Percentiles rank a stretch among this genome's conserved stretches.
phyloP scores from a whole-genome alignment of 2,329 filamentous ascomycete genomes.

The Calonectria crousiana region DNA sequence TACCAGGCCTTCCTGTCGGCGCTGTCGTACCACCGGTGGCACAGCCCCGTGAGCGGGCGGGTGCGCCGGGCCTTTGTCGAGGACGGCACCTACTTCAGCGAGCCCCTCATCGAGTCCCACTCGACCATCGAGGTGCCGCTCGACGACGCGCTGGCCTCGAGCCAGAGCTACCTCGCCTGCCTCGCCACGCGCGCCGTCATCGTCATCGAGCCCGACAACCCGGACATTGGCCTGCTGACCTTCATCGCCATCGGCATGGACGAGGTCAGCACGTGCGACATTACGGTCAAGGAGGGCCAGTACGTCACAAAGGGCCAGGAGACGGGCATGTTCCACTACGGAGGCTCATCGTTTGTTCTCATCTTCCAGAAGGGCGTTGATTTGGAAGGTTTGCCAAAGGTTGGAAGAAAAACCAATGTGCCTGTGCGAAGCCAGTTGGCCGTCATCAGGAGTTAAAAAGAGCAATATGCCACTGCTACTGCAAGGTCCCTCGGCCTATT shows the following conservation, averaged over 20 bases:
- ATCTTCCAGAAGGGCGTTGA: slow-evolving; percentile 72
- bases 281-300: slow-evolving; percentile 75
- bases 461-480: not conserved
- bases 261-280: slow-evolving; percentile 80
- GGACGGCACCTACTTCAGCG: slow-evolving; percentile 77
- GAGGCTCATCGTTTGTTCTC: slow-evolving; percentile 78
- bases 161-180: slow-evolving; percentile 75
- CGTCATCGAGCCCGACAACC: slow-evolving; percentile 77
- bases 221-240: slow-evolving; percentile 74
- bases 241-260: slow-evolving; percentile 82
- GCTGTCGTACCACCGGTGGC: slow-evolving; percentile 79
- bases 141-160: slow-evolving; percentile 52
- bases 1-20: slow-evolving; percentile 79
- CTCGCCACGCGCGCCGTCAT: slow-evolving; percentile 79
- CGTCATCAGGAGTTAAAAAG: slow-evolving; percentile 39
- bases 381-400: slow-evolving; percentile 54
- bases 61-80: slow-evolving; percentile 68
- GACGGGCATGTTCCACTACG: slow-evolving; percentile 84
- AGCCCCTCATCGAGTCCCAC: slow-evolving; percentile 57
- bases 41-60: slow-evolving; percentile 74
- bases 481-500: not conserved
- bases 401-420: slow-evolving; percentile 53
- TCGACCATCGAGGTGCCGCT: slow-evolving; percentile 40
- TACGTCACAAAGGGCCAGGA: slow-evolving; percentile 77
- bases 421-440: slow-evolving; percentile 54